Evolutionary conservation across 805 yeast species (phyloP), one percentile per base, ranked within the genome.

Genomic region (Candida lessepsii): DNA sequence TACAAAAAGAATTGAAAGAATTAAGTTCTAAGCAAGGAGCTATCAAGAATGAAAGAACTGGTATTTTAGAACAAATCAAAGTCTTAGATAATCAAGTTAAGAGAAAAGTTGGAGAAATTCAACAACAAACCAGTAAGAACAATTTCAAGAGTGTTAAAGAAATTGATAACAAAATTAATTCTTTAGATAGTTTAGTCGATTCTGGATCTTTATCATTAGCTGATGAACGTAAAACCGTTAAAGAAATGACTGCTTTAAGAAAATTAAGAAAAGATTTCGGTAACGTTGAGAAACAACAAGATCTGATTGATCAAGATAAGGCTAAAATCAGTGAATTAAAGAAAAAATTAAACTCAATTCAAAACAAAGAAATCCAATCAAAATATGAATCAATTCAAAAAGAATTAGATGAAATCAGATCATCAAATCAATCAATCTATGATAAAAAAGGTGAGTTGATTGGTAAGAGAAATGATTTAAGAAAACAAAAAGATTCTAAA

Each of bases 211-310:
- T 93, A 60, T 78, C 86, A 53, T 79, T 93, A 57, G 97, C 89
- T 39, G 96, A 91, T 48, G 99, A 93, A 75, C 83, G 87, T 71
- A 76, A 81, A 58, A 66, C 74, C 49, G 80, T 93, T 51, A 86
- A 86, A 68, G 98, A 91, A 68, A 85, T 88, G 74, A 76, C 88
- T 38, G 64, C 81, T 33, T 77, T 93, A 62, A 81, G 91, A 66
- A 88, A 86, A 67, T 68, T 85, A 58, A 80, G 82, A 57, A 84
- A 83, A 63, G 90, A 83, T 61, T 86, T 87, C 59, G 78, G 79
- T 36, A 72, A 76, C 35, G 71, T 90, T 52, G 89, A 81, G 57
- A 77, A 78, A 54, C 77, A 78, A 53, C 96, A 88, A 71, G 78
- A 78, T 52, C 77, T 83, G 31, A 81, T 91, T 58, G 96, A 88